phyloP scores from a whole-genome alignment of 2,329 filamentous ascomycete genomes.

The Trichophyton simii region DNA sequence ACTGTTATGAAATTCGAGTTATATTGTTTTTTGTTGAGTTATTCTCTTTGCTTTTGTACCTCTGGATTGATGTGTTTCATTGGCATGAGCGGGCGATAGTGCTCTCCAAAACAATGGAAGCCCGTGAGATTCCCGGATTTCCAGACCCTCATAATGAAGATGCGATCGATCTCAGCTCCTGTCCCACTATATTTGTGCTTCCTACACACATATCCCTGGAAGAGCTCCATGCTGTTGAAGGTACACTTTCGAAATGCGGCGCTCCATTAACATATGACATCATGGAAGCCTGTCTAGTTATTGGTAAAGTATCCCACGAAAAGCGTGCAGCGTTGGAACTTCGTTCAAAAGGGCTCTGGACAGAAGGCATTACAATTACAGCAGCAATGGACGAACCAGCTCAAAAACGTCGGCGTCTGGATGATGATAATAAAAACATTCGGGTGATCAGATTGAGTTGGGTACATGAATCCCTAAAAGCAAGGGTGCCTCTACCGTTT shows the following conservation, averaged over 20 bases:
- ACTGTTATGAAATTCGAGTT: not conserved
- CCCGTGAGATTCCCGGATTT: not conserved
- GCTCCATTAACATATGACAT: constrained; percentile 58
- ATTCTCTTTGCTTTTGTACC: not conserved
- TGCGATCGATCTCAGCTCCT: constrained; percentile 13
- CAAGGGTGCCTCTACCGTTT: constrained; percentile 34
- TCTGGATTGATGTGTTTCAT: not conserved
- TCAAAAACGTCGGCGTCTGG: constrained; percentile 20
- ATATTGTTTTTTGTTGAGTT: not conserved
- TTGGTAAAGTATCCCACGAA: constrained; percentile 60
- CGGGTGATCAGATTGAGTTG: constrained; percentile 44
- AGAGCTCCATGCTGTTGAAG: constrained; percentile 52
- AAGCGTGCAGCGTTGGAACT: constrained; percentile 68
- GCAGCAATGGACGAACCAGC: constrained; percentile 12
- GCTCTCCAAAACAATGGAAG: not conserved
- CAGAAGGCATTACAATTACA: constrained; percentile 23
- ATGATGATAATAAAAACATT: constrained; percentile 6
- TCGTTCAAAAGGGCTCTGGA: constrained; percentile 49
- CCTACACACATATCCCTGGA: constrained; percentile 53
- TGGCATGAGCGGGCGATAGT: not conserved
- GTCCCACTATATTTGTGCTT: constrained; percentile 60
- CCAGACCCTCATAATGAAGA: not conserved
- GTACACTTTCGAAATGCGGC: constrained; percentile 42
- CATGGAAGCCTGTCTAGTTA: constrained; percentile 56
- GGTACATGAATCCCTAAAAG: constrained; percentile 38